Conservation (phyloP, 768 basidiomycete species). For the Tylopilus subfusipes region DNA sequence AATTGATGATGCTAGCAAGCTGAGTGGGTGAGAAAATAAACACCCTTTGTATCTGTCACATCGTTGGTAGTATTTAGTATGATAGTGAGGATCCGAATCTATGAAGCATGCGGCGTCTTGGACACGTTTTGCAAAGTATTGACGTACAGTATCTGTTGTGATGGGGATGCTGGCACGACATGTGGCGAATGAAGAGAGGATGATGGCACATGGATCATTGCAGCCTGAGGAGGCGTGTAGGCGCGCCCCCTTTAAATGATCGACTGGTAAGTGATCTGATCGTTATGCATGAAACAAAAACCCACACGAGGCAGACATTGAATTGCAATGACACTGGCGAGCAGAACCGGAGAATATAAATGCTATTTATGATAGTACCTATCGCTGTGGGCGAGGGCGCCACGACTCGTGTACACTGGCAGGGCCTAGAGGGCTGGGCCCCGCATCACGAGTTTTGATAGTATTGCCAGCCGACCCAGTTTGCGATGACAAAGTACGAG, state of each 20-base stretch:
- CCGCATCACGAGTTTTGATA: conserved; percentile 75
- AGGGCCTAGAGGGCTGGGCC: neutral
- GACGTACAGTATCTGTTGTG: neutral
- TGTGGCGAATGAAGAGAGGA: conserved; percentile 14
- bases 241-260: conserved; percentile 15
- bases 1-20: conserved; percentile 4
- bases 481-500: conserved; percentile 91
- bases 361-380: neutral
- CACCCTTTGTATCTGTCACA: neutral
- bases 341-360: conserved; percentile 4
- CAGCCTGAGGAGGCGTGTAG: conserved; percentile 17
- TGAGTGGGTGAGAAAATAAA: conserved; percentile 9
- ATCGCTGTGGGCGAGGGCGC: neutral
- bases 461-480: conserved; percentile 99
- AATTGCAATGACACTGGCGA: conserved; percentile 12
- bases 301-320: conserved; percentile 22
- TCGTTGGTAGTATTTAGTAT: conserved; percentile 14
- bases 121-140: conserved; percentile 14
- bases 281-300: conserved; percentile 10
- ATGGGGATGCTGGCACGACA: conserved; percentile 1
- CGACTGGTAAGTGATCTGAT: conserved; percentile 20
- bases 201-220: conserved; percentile 21
- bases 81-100: conserved; percentile 16
- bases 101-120: conserved; percentile 14
- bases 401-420: conserved; percentile 7